phyloP scores from a whole-genome alignment of 495 filamentous ascomycete genomes.

The Lentithecium fluviatile region DNA sequence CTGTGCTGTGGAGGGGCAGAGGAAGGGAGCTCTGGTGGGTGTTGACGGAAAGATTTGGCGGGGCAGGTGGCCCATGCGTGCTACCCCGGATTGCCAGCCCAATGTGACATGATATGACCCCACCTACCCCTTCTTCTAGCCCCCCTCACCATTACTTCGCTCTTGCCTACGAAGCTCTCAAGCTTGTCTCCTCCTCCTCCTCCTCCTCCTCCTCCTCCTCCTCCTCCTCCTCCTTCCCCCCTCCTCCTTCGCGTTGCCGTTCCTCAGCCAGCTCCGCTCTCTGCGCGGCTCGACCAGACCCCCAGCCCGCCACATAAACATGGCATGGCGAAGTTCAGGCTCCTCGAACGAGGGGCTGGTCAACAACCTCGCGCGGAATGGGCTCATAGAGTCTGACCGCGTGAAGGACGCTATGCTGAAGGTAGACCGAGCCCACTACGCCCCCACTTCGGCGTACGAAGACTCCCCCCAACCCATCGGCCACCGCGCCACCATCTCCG shows the following conservation, averaged over 20 bases:
- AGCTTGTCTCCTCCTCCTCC: neutral
- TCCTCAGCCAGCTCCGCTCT: slow-evolving; percentile 20
- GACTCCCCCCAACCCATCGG: slow-evolving; percentile 93
- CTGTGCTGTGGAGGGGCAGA: neutral
- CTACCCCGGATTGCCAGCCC: slow-evolving; percentile 28
- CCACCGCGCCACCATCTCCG: slow-evolving; percentile 83
- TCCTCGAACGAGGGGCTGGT: slow-evolving; percentile 73
- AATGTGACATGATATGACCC: neutral
- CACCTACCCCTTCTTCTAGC: neutral
- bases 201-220: neutral
- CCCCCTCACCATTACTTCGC: neutral
- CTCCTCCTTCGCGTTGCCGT: slow-evolving; percentile 25
- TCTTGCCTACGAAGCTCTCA: too few species aligned
- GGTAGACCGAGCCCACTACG: slow-evolving; percentile 87
- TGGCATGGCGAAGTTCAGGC: slow-evolving; percentile 92
- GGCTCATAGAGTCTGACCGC: slow-evolving; percentile 65
- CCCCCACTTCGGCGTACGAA: slow-evolving; percentile 66
- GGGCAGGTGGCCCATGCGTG: slow-evolving; percentile 12
- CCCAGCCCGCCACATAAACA: slow-evolving; percentile 43
- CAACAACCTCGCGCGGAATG: slow-evolving; percentile 70
- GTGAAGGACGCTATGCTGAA: slow-evolving; percentile 78
- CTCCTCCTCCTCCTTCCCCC: neutral
- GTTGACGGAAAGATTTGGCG: neutral
- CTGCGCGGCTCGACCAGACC: slow-evolving; percentile 13
- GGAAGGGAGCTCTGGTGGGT: too few species aligned